A percentile compares a stretch with the other conserved stretches of the same genome.
Conservation (phyloP, 2,329 filamentous ascomycete genomes). For the Dothideomycetidae sp. region DNA sequence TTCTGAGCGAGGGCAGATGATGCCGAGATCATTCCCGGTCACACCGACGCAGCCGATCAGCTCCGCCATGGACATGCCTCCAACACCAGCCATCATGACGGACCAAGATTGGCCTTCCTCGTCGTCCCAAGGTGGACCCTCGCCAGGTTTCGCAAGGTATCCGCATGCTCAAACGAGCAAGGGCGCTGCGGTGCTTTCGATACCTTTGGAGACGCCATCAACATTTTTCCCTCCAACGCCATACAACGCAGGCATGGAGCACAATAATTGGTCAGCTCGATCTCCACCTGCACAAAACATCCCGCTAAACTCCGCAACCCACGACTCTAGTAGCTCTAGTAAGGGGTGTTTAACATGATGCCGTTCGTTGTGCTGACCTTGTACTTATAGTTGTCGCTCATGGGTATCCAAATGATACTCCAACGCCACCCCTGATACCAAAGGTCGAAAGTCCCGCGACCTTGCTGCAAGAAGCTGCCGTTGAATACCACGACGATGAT, state of each 20-base stretch:
- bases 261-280: neutral
- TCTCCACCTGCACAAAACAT: neutral
- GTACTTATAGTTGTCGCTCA: too few relatives aligned
- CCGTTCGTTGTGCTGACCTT: too few relatives aligned
- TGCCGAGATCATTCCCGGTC: neutral
- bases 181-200: neutral
- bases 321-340: neutral
- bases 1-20: neutral
- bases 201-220: neutral
- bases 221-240: neutral
- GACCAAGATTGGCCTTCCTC: neutral
- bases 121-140: neutral
- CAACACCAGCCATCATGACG: neutral
- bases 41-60: neutral
- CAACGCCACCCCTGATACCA: neutral
- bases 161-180: neutral
- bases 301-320: neutral
- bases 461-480: constrained; percentile 24
- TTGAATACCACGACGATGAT: constrained; percentile 35
- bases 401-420: neutral
- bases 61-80: neutral
- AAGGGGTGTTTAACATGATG: neutral
- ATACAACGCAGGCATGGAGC: neutral
- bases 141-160: neutral
- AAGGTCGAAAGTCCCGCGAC: constrained; percentile 15